Evolutionary conservation across 176 grass and related monocot genomes (phyloP).

Genomic region (Leersia perrieri): DNA sequence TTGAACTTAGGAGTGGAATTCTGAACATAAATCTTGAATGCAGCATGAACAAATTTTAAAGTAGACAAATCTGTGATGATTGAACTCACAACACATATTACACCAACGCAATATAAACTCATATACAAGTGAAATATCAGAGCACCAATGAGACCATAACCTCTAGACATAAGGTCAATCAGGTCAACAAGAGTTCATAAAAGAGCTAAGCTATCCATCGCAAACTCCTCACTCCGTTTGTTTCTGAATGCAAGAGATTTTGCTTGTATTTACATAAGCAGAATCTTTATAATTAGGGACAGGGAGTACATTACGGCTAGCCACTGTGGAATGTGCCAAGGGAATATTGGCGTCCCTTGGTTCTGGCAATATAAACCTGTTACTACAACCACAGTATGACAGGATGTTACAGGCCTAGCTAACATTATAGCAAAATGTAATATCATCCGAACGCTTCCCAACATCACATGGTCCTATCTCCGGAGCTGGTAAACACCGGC

Average conservation of each 20-base stretch:
- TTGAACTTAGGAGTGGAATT: neutral
- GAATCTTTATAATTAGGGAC: too few relatives aligned
- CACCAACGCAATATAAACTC: neutral
- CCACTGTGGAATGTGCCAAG: too few relatives aligned
- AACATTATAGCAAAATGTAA: neutral
- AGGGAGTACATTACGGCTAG: too few relatives aligned
- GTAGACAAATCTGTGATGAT: neutral
- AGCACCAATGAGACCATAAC: neutral
- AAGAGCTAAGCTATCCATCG: neutral
- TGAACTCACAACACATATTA: neutral
- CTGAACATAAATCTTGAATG: neutral
- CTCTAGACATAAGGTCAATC: neutral
- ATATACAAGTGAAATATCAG: neutral
- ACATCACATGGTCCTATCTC: conserved; percentile 17
- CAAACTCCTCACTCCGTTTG: too few relatives aligned
- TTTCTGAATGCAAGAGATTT: too few relatives aligned
- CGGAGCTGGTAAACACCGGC: neutral
- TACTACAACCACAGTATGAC: neutral
- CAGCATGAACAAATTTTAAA: neutral
- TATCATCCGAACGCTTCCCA: neutral
- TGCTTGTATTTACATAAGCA: too few relatives aligned
- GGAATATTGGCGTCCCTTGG: too few relatives aligned
- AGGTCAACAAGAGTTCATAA: neutral
- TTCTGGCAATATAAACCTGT: neutral
- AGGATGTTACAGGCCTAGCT: neutral